Conservation (phyloP, 2,329 filamentous ascomycete species). For the Monilinia polystroma region DNA sequence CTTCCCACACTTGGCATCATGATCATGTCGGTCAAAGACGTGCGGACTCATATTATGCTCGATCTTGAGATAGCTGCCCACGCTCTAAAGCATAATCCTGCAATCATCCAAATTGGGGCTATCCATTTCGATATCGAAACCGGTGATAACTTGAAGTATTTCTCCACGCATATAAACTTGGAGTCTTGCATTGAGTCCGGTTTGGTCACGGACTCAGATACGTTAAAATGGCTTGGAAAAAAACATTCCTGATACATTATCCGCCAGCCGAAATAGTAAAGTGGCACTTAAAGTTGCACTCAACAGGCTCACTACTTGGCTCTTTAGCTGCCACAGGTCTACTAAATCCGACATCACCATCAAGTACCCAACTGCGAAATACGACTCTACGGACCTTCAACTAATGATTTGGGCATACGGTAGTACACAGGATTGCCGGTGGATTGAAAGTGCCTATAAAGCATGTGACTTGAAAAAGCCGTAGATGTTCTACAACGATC, state of each 20-base stretch:
- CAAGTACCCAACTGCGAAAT: conserved; percentile 6
- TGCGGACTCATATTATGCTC: conserved; percentile 14
- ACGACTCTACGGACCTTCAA: conserved; percentile 6
- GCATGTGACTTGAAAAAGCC: conserved; percentile 1
- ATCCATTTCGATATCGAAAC: conserved; percentile 13
- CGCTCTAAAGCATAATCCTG: conserved; percentile 5
- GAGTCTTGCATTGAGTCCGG: not conserved
- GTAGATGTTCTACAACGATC: conserved; percentile 2
- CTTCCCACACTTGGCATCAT: not conserved
- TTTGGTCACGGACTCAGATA: conserved; percentile 1
- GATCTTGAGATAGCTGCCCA: conserved; percentile 17
- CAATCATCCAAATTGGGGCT: conserved; percentile 17
- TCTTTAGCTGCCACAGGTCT: not conserved
- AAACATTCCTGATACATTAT: not conserved
- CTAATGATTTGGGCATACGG: conserved; percentile 14
- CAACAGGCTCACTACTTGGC: not conserved
- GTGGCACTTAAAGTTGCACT: not conserved
- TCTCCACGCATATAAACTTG: conserved; percentile 2
- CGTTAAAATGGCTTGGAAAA: conserved; percentile 10
- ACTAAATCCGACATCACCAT: not conserved
- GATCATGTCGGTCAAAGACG: conserved; percentile 9
- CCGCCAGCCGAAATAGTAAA: conserved; percentile 11
- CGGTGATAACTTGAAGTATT: not conserved
- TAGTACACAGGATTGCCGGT: conserved; percentile 10
- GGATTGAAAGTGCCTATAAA: conserved; percentile 7